These are phyloP conservation scores for Talaromyces nanjingensis DNA, from an alignment of 495 filamentous ascomycete genomes.

Conservation along the genomic window DNA sequence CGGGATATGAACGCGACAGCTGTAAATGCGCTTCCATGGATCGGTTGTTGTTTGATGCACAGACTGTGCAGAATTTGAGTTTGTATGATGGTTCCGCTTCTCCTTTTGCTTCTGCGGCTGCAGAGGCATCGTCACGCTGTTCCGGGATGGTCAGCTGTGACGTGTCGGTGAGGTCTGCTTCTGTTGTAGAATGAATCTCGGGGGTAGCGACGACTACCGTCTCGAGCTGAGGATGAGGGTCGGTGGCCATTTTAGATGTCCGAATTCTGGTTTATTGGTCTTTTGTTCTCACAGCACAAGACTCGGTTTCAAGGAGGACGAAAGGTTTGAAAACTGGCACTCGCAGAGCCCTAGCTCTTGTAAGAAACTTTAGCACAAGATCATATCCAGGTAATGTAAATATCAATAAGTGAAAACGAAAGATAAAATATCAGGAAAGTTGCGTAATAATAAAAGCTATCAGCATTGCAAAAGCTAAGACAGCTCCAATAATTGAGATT, in stretches of 20 bases:
- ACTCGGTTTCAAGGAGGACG: slow-evolving; percentile 29
- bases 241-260: slow-evolving; percentile 39
- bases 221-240: slow-evolving; percentile 47
- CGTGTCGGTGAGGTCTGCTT: slow-evolving; percentile 17
- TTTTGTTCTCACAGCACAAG: slow-evolving; percentile 6
- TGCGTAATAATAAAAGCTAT: slow-evolving; percentile 40
- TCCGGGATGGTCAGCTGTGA: slow-evolving; percentile 15
- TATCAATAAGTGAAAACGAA: slow-evolving; percentile 9
- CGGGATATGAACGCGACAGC: slow-evolving; percentile 74
- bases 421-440: slow-evolving; percentile 21
- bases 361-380: slow-evolving; percentile 18
- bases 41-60: slow-evolving; percentile 94
- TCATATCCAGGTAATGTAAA: not conserved
- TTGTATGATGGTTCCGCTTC: slow-evolving; percentile 57
- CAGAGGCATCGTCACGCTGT: slow-evolving; percentile 10
- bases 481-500: slow-evolving; percentile 90
- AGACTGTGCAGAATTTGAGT: slow-evolving; percentile 96
- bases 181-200: slow-evolving; percentile 39
- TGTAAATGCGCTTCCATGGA: slow-evolving; percentile 97
- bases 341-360: slow-evolving; percentile 23
- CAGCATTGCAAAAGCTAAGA: slow-evolving; percentile 62
- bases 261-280: not conserved
- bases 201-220: slow-evolving; percentile 38
- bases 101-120: slow-evolving; percentile 17
- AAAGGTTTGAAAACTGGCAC: slow-evolving; percentile 33